Evolutionary conservation across 208 protist genomes (phyloP).

Genomic region (Acanthamoeba culbertsoni): DNA sequence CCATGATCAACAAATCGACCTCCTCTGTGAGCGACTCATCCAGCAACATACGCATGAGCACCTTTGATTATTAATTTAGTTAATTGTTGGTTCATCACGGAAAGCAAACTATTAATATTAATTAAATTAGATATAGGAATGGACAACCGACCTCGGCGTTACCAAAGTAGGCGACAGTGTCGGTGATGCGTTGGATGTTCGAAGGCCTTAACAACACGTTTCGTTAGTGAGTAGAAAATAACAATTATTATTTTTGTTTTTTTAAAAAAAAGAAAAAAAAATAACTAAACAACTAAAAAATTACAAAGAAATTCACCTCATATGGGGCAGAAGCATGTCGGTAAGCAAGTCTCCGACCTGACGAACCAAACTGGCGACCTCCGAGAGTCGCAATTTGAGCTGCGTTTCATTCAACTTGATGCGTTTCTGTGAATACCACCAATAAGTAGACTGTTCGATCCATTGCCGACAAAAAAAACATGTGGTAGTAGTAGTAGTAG

Average conservation of each 20-base stretch:
- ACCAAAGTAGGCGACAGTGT: not conserved
- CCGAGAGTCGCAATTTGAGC: not conserved
- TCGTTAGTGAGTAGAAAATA: not conserved
- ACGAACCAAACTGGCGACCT: not conserved
- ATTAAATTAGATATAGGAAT: not conserved
- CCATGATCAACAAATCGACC: not conserved
- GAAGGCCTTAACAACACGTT: not conserved
- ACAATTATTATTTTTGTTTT: no score
- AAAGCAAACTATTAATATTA: not conserved
- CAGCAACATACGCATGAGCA: not conserved
- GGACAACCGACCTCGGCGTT: not conserved
- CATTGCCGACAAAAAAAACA: no score
- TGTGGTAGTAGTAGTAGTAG: not conserved
- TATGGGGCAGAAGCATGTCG: not conserved
- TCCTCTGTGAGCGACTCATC: not conserved
- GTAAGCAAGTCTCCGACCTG: constrained; percentile 1
- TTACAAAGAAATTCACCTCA: not conserved
- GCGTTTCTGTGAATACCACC: not conserved
- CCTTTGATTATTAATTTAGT: not conserved
- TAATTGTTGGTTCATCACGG: not conserved
- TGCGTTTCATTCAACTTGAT: not conserved
- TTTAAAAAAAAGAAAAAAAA: not conserved
- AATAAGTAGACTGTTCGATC: no score
- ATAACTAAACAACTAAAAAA: not conserved
- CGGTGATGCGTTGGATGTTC: not conserved